These are phyloP conservation scores for Castanea sativa DNA, from an alignment of 306 rosid species.

Conservation along the genomic window DNA sequence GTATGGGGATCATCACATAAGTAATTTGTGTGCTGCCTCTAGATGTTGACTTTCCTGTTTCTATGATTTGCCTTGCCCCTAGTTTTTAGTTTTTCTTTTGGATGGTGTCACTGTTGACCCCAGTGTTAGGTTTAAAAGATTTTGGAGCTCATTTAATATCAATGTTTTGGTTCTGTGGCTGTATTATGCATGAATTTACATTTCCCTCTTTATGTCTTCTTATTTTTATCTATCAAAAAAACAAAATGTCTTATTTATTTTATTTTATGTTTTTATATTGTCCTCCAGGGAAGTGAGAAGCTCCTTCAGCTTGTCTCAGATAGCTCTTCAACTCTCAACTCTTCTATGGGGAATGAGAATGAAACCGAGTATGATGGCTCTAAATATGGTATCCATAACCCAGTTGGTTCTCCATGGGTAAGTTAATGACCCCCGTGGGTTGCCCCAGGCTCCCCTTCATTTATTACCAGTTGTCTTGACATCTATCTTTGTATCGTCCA, in stretches of 20 bases:
- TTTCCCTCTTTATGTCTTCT: slow-evolving; percentile 10
- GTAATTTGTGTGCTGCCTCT: slow-evolving; percentile 8
- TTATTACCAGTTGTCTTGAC: not conserved
- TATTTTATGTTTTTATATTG: slow-evolving; percentile 1
- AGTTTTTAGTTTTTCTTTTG: not conserved
- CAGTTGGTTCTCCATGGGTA: slow-evolving; percentile 44
- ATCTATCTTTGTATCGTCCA: not conserved
- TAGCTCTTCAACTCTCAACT: slow-evolving; percentile 30
- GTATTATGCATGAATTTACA: slow-evolving; percentile 7
- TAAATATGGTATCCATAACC: slow-evolving; percentile 20
- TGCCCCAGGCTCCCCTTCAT: no score
- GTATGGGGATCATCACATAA: not conserved
- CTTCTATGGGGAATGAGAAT: slow-evolving; percentile 2
- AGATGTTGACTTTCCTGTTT: slow-evolving; percentile 19
- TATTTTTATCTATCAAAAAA: not conserved
- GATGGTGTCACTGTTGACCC: slow-evolving; percentile 6
- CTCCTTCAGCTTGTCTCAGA: slow-evolving; percentile 73
- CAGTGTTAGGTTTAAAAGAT: not conserved
- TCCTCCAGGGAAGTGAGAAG: slow-evolving; percentile 81
- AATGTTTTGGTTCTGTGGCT: not conserved
- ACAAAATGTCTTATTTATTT: no score
- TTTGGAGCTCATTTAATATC: not conserved
- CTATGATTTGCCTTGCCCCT: not conserved
- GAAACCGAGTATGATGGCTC: slow-evolving; percentile 29
- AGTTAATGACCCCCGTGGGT: slow-evolving; percentile 11